Base-by-base conservation (phyloP, 1,284 basidiomycete species). In the Meira miltonrushii region DNA sequence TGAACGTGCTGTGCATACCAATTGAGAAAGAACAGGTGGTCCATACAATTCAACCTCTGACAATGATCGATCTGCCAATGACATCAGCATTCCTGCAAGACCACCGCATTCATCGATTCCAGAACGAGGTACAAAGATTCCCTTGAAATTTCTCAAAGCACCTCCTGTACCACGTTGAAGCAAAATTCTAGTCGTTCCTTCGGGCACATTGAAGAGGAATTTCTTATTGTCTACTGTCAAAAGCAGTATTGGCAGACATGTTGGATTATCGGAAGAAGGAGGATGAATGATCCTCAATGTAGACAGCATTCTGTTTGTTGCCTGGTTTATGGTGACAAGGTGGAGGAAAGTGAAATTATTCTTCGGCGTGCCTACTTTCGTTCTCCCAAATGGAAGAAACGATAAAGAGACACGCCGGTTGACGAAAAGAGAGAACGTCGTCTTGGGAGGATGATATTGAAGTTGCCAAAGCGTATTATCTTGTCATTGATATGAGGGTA, bases 141-240 rank as follows among this genome's bases (percentile, higher is more conserved):
- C 87, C 50, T 83, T 83, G 1, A 87, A 21, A 37, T 39, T 81
- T 58, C 84, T 85, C 69, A 82, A 84, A 82, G 87, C 85, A 47
- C 15, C 48, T 25, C 84, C 84, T 39, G 83, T 79, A 60, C 81
- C 81, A 65, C 85, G 85, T 79, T 92, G 87, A 7, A 86, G 79
- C 68, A 88, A 87, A 0, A 86, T 80, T 38, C 92, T 81, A 53
- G 86, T 86, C 0, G 87, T 87, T 57, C 88, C 89, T 76, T 94
- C 91, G 5, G 88, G 86, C 1, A 83, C 86, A 78, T 93, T 92
- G 82, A 94, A 90, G 54, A 92, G 82, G 69, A 92, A 93, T 70
- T 89, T 87, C 7, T 83, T 85, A 51, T 85, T 82, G 69, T 89
- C 87, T 72, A 91, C 90, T 5, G 84, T 82, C 59, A 92, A 79